A percentile compares a stretch with the other conserved stretches of the same genome.
phyloP scores from a whole-genome alignment of 345 rosid genomes.

The Eucalyptus marginata region DNA sequence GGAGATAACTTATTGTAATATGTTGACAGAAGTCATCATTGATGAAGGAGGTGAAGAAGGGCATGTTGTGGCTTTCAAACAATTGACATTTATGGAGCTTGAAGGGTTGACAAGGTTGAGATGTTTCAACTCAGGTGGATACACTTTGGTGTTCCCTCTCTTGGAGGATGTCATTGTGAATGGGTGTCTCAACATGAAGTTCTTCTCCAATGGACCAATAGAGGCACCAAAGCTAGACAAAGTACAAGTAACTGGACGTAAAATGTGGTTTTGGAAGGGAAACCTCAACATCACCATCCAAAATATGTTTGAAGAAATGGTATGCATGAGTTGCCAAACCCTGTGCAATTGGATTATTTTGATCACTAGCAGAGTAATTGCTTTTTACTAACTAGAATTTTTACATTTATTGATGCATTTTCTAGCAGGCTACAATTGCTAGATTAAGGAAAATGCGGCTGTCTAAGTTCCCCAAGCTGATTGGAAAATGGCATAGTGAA shows the following conservation, averaged over 20 bases:
- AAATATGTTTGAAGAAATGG: neutral
- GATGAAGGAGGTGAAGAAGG: neutral
- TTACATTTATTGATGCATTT: neutral
- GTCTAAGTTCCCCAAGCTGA: neutral
- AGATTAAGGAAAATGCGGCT: neutral
- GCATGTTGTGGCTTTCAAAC: neutral
- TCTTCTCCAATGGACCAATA: neutral
- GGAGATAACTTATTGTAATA: neutral
- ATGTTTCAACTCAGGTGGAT: neutral
- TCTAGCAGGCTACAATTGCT: neutral
- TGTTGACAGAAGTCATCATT: neutral
- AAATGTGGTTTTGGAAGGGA: neutral
- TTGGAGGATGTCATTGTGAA: neutral
- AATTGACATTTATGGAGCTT: neutral
- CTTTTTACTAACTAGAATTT: neutral
- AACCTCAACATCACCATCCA: neutral
- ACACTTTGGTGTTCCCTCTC: neutral
- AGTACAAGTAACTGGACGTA: neutral
- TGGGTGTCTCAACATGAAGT: neutral
- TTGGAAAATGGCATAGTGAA: neutral
- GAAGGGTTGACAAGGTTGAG: neutral
- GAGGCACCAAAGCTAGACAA: neutral
- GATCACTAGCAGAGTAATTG: neutral
- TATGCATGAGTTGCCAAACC: neutral
- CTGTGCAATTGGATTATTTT: rapidly evolving